A percentile compares a stretch with the other conserved stretches of the same genome.
Conservation (phyloP, 192 early-diverging fungal genomes). For the Mortierella alpina region DNA sequence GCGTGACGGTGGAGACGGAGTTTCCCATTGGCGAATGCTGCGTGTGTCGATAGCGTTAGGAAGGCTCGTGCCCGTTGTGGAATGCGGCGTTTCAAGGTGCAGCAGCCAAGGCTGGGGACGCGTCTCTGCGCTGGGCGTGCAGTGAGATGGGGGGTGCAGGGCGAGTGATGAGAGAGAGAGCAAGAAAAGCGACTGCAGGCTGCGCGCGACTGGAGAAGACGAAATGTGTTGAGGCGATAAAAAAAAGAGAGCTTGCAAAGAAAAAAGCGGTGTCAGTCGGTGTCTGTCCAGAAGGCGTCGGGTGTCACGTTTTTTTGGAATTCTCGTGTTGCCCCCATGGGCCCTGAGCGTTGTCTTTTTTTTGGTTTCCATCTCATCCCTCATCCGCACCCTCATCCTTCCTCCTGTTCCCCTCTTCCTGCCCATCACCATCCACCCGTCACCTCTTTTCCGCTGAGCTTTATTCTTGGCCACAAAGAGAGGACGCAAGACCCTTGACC, state of each 20-base stretch:
- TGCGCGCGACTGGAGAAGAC: too few species aligned
- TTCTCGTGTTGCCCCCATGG: too few species aligned
- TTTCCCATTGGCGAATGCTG: slow-evolving; percentile 68
- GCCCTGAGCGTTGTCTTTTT: neutral
- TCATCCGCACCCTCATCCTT: neutral
- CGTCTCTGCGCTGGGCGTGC: neutral
- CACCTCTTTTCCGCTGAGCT: neutral
- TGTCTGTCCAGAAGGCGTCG: too few species aligned
- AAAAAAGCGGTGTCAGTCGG: too few species aligned
- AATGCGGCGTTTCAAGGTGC: too few species aligned
- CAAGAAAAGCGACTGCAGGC: neutral
- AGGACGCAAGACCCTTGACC: too few species aligned
- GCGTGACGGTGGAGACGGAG: slow-evolving; percentile 73
- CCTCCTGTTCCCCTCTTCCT: neutral
- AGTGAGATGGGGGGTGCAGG: neutral
- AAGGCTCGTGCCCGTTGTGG: too few species aligned
- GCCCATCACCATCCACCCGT: neutral
- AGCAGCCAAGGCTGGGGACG: neutral
- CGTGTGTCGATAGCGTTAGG: too few species aligned
- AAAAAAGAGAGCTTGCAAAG: too few species aligned
- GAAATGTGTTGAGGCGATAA: too few species aligned
- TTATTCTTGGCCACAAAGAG: too few species aligned
- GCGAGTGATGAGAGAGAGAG: neutral
- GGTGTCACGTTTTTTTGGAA: too few species aligned
- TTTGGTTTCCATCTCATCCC: neutral